Evolutionary conservation across 2,329 filamentous ascomycete genomes (phyloP).

Genomic region (Aschersonia sp.): DNA sequence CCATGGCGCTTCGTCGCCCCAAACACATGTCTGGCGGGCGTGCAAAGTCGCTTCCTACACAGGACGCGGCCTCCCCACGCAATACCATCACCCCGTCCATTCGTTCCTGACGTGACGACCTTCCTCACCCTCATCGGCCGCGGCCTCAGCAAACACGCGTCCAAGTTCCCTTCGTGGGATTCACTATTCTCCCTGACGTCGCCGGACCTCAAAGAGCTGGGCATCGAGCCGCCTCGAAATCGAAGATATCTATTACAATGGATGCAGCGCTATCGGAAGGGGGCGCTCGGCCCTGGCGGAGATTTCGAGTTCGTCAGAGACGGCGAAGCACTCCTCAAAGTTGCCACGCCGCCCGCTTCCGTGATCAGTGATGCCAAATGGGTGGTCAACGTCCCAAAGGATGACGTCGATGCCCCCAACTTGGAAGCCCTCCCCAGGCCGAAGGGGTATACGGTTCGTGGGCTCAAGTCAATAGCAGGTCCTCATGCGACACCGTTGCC

Average conservation of each 20-base stretch:
- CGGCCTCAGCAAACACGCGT: slow-evolving; percentile 63
- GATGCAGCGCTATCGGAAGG: slow-evolving; percentile 71
- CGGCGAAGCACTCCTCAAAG: slow-evolving; percentile 35
- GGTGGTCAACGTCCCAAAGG: slow-evolving; percentile 40
- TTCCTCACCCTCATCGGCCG: slow-evolving; percentile 90
- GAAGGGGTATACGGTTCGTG: slow-evolving; percentile 46
- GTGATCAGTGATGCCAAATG: slow-evolving; percentile 30
- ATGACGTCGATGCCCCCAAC: slow-evolving; percentile 17
- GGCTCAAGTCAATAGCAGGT: slow-evolving; percentile 57
- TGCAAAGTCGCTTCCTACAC: slow-evolving; percentile 29
- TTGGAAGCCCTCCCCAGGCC: slow-evolving; percentile 14
- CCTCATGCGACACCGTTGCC: slow-evolving; percentile 59
- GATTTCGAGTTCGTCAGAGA: slow-evolving; percentile 59
- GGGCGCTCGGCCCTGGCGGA: slow-evolving; percentile 66
- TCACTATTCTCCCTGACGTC: slow-evolving; percentile 73
- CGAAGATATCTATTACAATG: slow-evolving; percentile 77
- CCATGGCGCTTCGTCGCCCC: slow-evolving; percentile 16
- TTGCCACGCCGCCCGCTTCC: slow-evolving; percentile 25
- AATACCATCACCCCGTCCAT: slow-evolving; percentile 61
- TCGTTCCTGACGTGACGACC: slow-evolving; percentile 70
- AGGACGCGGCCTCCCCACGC: slow-evolving; percentile 21
- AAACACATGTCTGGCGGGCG: slow-evolving; percentile 16
- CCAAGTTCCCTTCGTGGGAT: slow-evolving; percentile 85
- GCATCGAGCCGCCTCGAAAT: slow-evolving; percentile 71
- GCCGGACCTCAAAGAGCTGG: slow-evolving; percentile 63